phyloP scores from a whole-genome alignment of 2,329 filamentous ascomycete species.

The Bipolaris gigantea region DNA sequence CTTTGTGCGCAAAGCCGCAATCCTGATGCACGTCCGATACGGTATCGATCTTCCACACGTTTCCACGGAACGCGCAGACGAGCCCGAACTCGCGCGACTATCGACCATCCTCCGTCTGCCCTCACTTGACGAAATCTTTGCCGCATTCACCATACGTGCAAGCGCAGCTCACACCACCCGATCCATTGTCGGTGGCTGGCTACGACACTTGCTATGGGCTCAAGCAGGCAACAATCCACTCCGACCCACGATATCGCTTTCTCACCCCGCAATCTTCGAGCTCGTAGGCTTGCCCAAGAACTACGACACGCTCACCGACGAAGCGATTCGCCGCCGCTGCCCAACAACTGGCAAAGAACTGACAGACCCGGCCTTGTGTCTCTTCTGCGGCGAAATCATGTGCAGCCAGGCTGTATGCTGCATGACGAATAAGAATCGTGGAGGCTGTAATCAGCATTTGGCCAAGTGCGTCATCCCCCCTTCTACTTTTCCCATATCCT shows the following conservation, averaged over 20 bases:
- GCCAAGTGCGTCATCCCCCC: conserved; percentile 63
- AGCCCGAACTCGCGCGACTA: conserved; percentile 80
- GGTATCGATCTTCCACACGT: conserved; percentile 83
- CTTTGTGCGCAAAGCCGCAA: conserved; percentile 81
- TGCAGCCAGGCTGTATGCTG: conserved; percentile 95
- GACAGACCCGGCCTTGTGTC: conserved; percentile 85
- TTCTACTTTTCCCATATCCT: too few relatives aligned
- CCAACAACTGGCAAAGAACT: conserved; percentile 90
- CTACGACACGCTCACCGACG: conserved; percentile 90
- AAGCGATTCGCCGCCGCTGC: conserved; percentile 80
- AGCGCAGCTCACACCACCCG: conserved; percentile 46
- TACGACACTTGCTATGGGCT: conserved; percentile 61
- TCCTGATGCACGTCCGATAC: conserved; percentile 85
- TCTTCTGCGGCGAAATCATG: conserved; percentile 96
- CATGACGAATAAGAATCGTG: conserved; percentile 61
- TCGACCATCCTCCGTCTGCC: conserved; percentile 75
- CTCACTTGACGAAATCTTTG: conserved; percentile 76
- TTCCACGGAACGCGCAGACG: conserved; percentile 56
- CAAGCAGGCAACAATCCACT: conserved; percentile 47
- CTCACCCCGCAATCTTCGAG: conserved; percentile 92
- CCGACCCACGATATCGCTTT: conserved; percentile 53
- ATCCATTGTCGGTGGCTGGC: conserved; percentile 68
- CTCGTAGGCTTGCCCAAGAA: conserved; percentile 89
- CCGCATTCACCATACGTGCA: conserved; percentile 51
- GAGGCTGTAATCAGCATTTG: conserved; percentile 84